Base-by-base conservation (phyloP, 2,329 filamentous ascomycete genomes). In the Aspergillus novoparasiticus region DNA sequence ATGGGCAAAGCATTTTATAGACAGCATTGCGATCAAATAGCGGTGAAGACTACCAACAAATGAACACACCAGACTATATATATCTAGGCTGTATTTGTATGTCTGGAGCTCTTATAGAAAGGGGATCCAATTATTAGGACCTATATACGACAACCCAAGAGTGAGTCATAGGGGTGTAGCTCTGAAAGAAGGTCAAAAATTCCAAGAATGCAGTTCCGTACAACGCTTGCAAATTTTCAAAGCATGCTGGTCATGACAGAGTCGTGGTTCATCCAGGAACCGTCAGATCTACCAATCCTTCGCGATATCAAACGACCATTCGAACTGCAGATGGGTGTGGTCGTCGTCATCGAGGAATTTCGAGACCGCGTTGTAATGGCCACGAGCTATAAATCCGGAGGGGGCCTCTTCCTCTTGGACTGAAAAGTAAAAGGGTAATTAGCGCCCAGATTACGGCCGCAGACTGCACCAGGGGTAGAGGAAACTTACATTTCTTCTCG, bases 261-360 rank as follows among this genome's bases (percentile, higher is more conserved):
- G 55, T 64, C 62, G 53, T 60, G 41, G 64, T 62, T 66, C 60
- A 59, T 60, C 57, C 56, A 48, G 30, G 45, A 59, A 48, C 41
- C 32, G 68, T 55, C 48, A 57, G 28, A 55, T 64, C 66, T 76
- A 78, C 95, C 95, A 98, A 78, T 97, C 92, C 87, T 98, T 99
- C 81, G 90, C 86, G 78, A 99, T 97, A 76, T 97, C 91, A 75
- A 99, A 98, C 66, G 90, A 89, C 95, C 95, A 99, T 74, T 96
- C 91, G 79, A 99, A 99, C 77, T 90, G 85, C 67, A 99, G 85
- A 80, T 99, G 94, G 68, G 86, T 89, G 80, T 93, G 89, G 79
- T 95, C 90, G 82, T 99, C 95, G 74, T 99, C 95, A 77, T 99
- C 95, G 66, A 97, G 87, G 78, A 99, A 99, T 80, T 88, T 93